Percentiles rank a stretch among this genome's conserved stretches.
Conservation (phyloP, 2,329 filamentous ascomycete species). For the Cercospora brassicicola region DNA sequence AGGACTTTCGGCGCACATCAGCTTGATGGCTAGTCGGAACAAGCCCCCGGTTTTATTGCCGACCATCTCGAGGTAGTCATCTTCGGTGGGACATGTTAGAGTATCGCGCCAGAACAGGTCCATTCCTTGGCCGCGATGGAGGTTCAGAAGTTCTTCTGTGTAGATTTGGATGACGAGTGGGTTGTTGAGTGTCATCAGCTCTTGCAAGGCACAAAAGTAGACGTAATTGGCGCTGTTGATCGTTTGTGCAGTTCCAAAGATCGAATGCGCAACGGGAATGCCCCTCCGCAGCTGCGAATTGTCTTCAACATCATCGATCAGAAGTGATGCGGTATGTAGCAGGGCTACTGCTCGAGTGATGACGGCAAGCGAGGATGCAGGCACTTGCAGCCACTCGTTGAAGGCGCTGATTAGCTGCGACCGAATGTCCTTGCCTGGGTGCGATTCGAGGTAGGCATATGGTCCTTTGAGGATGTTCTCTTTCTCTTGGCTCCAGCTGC, state of each 20-base stretch:
- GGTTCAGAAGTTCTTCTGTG: constrained; percentile 77
- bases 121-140: constrained; percentile 86
- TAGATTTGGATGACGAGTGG: constrained; percentile 68
- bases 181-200: constrained; percentile 70
- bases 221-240: constrained; percentile 91
- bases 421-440: constrained; percentile 83
- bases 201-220: constrained; percentile 76
- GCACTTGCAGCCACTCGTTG: constrained; percentile 77
- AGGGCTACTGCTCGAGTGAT: constrained; percentile 80
- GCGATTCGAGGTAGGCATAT: constrained; percentile 75
- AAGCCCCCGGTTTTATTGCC: constrained; percentile 86
- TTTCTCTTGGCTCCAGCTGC: constrained; percentile 69
- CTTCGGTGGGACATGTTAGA: constrained; percentile 77
- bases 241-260: constrained; percentile 83
- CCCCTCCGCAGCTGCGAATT: constrained; percentile 73
- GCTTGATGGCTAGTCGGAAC: constrained; percentile 79
- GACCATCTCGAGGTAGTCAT: constrained; percentile 94
- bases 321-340: constrained; percentile 79
- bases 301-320: constrained; percentile 89
- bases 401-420: constrained; percentile 77
- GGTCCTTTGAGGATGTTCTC: constrained; percentile 75
- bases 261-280: constrained; percentile 76
- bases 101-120: constrained; percentile 88
- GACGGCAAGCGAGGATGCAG: constrained; percentile 65
- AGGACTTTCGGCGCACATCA: constrained; percentile 76